A percentile compares a stretch with the other conserved stretches of the same genome.
Conservation (phyloP, 305 asterid genomes). For the Fraxinus ornus region DNA sequence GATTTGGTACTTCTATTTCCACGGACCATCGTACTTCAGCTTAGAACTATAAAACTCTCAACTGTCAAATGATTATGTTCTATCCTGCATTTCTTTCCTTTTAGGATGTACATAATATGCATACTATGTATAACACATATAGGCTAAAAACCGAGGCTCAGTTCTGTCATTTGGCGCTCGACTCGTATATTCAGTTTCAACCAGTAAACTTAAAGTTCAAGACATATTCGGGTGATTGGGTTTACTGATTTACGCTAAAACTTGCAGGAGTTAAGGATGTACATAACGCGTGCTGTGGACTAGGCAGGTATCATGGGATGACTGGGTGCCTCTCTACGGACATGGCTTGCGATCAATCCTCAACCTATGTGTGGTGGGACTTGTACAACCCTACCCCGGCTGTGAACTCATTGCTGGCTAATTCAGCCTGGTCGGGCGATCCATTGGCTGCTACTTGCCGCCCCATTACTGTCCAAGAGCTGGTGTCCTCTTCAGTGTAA, state of each 20-base stretch:
- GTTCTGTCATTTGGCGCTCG: neutral
- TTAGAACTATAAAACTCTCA: neutral
- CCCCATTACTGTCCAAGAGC: conserved; percentile 46
- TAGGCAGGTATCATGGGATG: conserved; percentile 34
- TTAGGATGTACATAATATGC: neutral
- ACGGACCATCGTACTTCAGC: neutral
- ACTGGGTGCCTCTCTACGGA: conserved; percentile 47
- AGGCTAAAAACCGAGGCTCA: neutral
- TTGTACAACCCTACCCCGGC: conserved; percentile 54
- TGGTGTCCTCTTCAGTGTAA: conserved; percentile 25
- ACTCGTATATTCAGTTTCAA: neutral
- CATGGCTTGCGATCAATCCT: conserved; percentile 45
- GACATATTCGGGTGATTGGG: neutral
- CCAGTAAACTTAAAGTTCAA: neutral
- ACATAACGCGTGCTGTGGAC: conserved; percentile 56
- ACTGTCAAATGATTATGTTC: neutral
- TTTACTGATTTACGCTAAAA: neutral
- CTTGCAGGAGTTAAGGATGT: conserved; percentile 55
- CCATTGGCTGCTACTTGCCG: conserved; percentile 52
- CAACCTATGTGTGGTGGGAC: conserved; percentile 69
- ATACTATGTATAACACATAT: neutral
- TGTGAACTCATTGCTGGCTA: conserved; percentile 49
- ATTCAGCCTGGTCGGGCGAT: conserved; percentile 48
- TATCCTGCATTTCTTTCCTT: neutral
- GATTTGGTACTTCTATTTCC: neutral